Percentiles rank a stretch among this genome's conserved stretches.
Evolutionary conservation across 1,284 basidiomycete species (phyloP).

Genomic region (Trichosporon inkin): DNA sequence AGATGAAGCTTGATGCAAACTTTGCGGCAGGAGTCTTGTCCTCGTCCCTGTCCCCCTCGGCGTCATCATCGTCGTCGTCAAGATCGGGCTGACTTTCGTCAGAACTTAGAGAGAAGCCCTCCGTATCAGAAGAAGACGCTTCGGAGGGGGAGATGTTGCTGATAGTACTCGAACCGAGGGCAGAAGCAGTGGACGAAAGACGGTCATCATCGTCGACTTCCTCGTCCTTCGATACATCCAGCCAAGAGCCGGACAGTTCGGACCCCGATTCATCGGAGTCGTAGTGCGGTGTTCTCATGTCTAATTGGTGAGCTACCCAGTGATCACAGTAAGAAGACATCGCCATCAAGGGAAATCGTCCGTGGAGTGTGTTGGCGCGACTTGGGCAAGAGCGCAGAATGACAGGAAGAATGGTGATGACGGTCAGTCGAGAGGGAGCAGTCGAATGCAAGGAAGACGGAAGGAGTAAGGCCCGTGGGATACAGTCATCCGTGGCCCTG

Average conservation of each 20-base stretch:
- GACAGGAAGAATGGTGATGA: background rate
- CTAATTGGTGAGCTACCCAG: constrained; percentile 14
- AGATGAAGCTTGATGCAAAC: constrained; percentile 22
- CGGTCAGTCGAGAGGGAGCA: background rate
- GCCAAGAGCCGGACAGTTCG: background rate
- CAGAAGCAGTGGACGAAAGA: constrained; percentile 15
- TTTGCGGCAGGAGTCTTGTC: constrained; percentile 5
- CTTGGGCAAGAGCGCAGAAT: background rate
- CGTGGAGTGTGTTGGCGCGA: background rate
- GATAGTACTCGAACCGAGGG: constrained; percentile 15
- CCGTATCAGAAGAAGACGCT: constrained; percentile 10
- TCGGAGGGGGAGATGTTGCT: constrained; percentile 15
- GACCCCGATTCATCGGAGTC: constrained; percentile 9
- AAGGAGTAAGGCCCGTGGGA: background rate
- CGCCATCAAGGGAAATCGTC: background rate
- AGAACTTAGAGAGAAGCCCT: constrained; percentile 10
- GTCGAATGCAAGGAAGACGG: background rate
- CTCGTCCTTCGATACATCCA: constrained; percentile 5
- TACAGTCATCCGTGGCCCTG: background rate
- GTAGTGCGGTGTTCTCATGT: constrained; percentile 3
- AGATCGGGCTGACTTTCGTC: constrained; percentile 4
- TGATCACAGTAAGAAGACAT: constrained; percentile 21
- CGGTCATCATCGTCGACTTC: constrained; percentile 16
- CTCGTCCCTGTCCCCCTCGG: background rate
- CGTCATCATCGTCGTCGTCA: background rate